Conservation (phyloP, 2,329 filamentous ascomycete species). For the Aschersonia sp. region DNA sequence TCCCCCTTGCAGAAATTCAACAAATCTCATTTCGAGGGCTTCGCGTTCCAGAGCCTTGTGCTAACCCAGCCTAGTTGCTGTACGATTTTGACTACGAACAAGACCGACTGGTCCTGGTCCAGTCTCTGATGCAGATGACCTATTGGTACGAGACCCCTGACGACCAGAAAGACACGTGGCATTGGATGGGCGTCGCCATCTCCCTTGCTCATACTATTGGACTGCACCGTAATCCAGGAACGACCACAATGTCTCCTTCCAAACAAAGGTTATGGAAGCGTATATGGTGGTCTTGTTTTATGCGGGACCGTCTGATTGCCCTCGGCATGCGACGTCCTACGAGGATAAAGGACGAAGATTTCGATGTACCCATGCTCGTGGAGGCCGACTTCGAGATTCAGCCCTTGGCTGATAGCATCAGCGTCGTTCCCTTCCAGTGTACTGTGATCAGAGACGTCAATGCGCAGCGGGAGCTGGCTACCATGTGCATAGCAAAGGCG, state of each 20-base stretch:
- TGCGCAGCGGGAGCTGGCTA: constrained; percentile 65
- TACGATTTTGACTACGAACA: constrained; percentile 95
- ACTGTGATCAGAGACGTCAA: constrained; percentile 52
- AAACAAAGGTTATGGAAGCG: constrained; percentile 82
- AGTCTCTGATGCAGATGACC: constrained; percentile 80
- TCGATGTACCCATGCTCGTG: constrained; percentile 80
- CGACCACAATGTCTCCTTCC: constrained; percentile 56
- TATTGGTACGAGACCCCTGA: constrained; percentile 97
- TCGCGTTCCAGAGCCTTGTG: constrained; percentile 4
- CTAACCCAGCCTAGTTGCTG: constrained; percentile 40
- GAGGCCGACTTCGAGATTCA: constrained; percentile 73
- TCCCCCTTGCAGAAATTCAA: neutral
- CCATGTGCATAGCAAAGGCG: constrained; percentile 84
- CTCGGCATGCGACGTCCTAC: constrained; percentile 88
- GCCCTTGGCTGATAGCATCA: constrained; percentile 50
- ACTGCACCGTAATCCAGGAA: constrained; percentile 69
- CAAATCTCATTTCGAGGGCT: no score
- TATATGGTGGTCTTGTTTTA: constrained; percentile 97
- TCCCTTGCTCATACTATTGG: constrained; percentile 89
- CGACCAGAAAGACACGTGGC: constrained; percentile 96
- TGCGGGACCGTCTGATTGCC: constrained; percentile 83
- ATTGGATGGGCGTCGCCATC: constrained; percentile 95
- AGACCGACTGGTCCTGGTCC: constrained; percentile 77
- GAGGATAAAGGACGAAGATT: constrained; percentile 84
- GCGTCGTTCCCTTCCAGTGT: constrained; percentile 55